Evolutionary conservation across 2,329 filamentous ascomycete species (phyloP), one percentile per base, ranked within the genome.

Genomic region (Paraconiothyrium sp.): DNA sequence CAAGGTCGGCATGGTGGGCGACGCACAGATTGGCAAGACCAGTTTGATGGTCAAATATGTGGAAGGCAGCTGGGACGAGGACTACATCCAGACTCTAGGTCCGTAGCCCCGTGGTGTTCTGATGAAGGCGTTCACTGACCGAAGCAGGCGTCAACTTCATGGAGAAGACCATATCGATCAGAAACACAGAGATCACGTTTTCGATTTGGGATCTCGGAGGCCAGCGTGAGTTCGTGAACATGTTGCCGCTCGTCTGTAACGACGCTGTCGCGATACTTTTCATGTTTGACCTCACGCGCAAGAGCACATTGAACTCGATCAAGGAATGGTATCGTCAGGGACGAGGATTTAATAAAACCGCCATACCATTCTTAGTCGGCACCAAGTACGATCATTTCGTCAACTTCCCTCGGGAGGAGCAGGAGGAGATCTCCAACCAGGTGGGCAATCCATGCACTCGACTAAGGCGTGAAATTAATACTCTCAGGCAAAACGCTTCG

Each of bases 351-450:
- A 99, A 99, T 86, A 99, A 99, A 85, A 99, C 95, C 14, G 95
- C 95, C n/a, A 99, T 99, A 69, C 95, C 95, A 0, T 97, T 99
- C 75, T 82, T 99, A 27, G 92, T 99, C 20, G 95, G 95, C 62
- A 99, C 95, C 39, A 99, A 99, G 80, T 99, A 98, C 79, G 95
- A 99, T 75, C 95, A 98, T 77, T 99, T 99, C 82, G 94, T 99
- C 80, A 99, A 98, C 82, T 97, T 99, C 75, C 94, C 95, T 0
- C 88, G 92, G 46, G 94, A 98, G 77, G 95, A 99, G 76, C 95
- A 99, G 78, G 95, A 99, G 79, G 95, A 99, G 81, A 99, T 99
- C 65, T 97, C 93, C 14, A 94, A 95, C 74, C 94, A 97, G 86
- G 93, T 95, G 81, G 27, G 59, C 30, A 14, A 14, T n/a, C 10